Percentiles rank a stretch among this genome's conserved stretches.
phyloP scores from a whole-genome alignment of 306 rosid genomes.

The Fagus sylvatica region DNA sequence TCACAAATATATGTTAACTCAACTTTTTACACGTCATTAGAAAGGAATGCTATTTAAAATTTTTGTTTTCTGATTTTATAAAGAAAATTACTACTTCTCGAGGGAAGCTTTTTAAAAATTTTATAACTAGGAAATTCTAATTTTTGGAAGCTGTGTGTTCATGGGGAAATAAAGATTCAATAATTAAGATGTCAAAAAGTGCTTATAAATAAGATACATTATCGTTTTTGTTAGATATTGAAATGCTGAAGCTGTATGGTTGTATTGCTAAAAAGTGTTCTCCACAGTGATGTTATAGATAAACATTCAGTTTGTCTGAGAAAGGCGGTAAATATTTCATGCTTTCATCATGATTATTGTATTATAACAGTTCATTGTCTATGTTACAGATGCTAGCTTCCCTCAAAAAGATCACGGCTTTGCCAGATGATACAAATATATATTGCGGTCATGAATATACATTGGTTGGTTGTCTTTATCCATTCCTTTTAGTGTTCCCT shows the following conservation, averaged over 20 bases:
- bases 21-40: not conserved
- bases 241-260: conserved; percentile 9
- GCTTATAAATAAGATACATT: conserved; percentile 13
- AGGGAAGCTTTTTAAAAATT: not conserved
- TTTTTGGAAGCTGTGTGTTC: not conserved
- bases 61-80: not conserved
- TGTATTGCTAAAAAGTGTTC: conserved; percentile 15
- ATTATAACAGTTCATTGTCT: conserved; percentile 19
- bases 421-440: conserved; percentile 78
- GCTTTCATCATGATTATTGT: conserved; percentile 5
- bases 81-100: not conserved
- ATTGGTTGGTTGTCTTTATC: conserved; percentile 50
- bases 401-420: conserved; percentile 64
- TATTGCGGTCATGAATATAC: conserved; percentile 92
- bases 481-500: conserved; percentile 15
- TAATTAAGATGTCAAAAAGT: conserved; percentile 5
- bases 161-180: not conserved
- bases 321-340: not conserved
- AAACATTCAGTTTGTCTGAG: conserved; percentile 15
- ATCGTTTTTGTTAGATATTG: conserved; percentile 11
- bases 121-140: not conserved
- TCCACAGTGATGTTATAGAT: not conserved
- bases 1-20: not conserved
- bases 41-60: not conserved
- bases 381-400: conserved; percentile 77